These are phyloP conservation scores for Xylariaceae sp. DNA, from an alignment of 2,329 filamentous ascomycete species.

Conservation along the genomic window DNA sequence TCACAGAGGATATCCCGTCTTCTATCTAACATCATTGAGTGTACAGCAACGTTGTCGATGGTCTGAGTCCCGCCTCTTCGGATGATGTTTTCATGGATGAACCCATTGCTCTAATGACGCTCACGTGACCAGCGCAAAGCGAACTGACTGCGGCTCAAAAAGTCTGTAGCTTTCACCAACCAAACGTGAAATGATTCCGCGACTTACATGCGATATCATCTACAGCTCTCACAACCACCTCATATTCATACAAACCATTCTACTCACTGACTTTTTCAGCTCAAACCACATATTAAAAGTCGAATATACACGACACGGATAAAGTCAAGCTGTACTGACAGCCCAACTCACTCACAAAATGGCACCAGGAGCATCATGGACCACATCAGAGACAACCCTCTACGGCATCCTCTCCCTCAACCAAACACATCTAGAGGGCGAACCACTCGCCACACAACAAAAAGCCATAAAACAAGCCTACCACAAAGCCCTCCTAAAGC, in stretches of 20 bases:
- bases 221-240: slow-evolving; percentile 1
- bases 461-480: slow-evolving; percentile 55
- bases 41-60: background rate
- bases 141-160: slow-evolving; percentile 17
- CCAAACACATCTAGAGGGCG: slow-evolving; percentile 41
- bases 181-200: slow-evolving; percentile 7
- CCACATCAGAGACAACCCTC: slow-evolving; percentile 41
- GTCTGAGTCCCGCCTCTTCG: background rate
- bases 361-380: slow-evolving; percentile 28
- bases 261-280: background rate
- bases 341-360: slow-evolving; percentile 15
- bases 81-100: background rate
- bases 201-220: slow-evolving; percentile 18
- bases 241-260: background rate
- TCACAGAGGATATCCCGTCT: background rate
- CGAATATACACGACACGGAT: too few relatives aligned
- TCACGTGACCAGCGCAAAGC: slow-evolving; percentile 27
- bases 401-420: slow-evolving; percentile 58
- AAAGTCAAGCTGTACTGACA: background rate
- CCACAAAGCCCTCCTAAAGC: slow-evolving; percentile 56
- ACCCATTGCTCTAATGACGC: background rate
- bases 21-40: background rate
- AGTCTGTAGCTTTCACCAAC: slow-evolving; percentile 24
- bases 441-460: slow-evolving; percentile 40
- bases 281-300: background rate